phyloP scores from a whole-genome alignment of 257 asterid species.

The Penstemon eatonii region DNA sequence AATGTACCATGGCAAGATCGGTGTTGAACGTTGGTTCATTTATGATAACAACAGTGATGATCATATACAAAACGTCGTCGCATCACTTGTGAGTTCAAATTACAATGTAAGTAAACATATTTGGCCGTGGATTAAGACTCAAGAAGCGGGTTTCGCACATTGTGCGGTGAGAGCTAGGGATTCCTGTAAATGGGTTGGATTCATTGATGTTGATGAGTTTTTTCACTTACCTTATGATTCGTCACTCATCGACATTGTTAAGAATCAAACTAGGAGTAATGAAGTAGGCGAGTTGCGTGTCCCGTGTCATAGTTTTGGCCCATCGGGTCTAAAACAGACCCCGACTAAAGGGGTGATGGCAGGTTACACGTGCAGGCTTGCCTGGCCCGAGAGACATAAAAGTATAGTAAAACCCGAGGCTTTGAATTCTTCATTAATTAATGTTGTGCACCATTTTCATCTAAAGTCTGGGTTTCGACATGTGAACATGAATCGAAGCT shows the following conservation, averaged over 20 bases:
- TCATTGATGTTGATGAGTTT: conserved; percentile 81
- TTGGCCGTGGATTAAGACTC: conserved; percentile 93
- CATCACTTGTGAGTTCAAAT: conserved; percentile 22
- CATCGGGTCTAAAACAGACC: conserved; percentile 49
- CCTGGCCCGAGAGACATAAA: conserved; percentile 74
- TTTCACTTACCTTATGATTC: conserved; percentile 41
- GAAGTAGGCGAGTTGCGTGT: conserved; percentile 51
- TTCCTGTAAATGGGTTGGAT: conserved; percentile 76
- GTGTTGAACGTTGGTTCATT: conserved; percentile 66
- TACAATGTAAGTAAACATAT: conserved; percentile 42
- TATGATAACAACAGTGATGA: conserved; percentile 79
- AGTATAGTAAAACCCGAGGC: conserved; percentile 69
- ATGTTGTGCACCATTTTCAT: conserved; percentile 73
- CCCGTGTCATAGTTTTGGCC: conserved; percentile 65
- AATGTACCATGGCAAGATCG: conserved; percentile 51
- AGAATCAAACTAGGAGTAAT: conserved; percentile 20
- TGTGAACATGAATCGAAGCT: conserved; percentile 35
- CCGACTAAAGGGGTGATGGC: conserved; percentile 59
- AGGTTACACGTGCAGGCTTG: conserved; percentile 73
- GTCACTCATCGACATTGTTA: conserved; percentile 35
- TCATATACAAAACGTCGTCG: conserved; percentile 35
- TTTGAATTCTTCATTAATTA: conserved; percentile 49
- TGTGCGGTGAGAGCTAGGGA: conserved; percentile 64
- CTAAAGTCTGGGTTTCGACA: conserved; percentile 40
- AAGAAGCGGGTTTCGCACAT: conserved; percentile 81